Percentiles rank a stretch among this genome's conserved stretches.
Evolutionary conservation across 2,329 filamentous ascomycete genomes (phyloP).

Genomic region (Fusarium sp.): DNA sequence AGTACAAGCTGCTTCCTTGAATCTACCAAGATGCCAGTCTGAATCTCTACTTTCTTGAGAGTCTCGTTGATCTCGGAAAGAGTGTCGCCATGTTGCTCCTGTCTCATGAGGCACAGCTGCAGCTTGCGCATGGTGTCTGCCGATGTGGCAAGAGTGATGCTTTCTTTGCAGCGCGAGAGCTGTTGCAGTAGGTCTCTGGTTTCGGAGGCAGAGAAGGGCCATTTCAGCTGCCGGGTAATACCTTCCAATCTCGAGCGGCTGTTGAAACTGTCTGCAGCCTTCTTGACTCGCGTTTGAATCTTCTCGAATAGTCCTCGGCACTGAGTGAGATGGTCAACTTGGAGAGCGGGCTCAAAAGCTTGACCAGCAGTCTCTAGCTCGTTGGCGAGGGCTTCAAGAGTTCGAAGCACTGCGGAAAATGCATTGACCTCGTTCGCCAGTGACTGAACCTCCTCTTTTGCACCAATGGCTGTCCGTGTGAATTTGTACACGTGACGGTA

Average conservation of each 20-base stretch:
- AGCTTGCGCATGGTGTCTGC: background rate
- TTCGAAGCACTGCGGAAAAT: background rate
- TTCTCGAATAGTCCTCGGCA: background rate
- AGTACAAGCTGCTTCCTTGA: background rate
- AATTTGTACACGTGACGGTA: background rate
- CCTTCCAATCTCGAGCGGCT: background rate
- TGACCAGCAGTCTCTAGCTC: background rate
- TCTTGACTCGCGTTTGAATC: background rate
- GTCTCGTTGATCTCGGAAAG: background rate
- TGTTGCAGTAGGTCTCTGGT: background rate
- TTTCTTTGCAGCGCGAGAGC: background rate
- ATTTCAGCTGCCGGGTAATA: background rate
- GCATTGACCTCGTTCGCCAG: background rate
- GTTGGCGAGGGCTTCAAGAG: background rate
- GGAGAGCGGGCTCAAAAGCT: background rate
- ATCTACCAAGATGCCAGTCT: background rate
- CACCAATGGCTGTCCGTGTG: background rate
- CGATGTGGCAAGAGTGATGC: background rate
- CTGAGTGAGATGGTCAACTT: background rate
- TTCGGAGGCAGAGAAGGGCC: background rate
- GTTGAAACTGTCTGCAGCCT: background rate
- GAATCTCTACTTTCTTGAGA: background rate
- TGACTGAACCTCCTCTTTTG: background rate
- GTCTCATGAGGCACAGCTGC: background rate
- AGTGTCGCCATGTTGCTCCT: background rate